Evolutionary conservation across 2,329 filamentous ascomycete species (phyloP), one percentile per base, ranked within the genome.

Genomic region (Pseudogymnoascus sp.): DNA sequence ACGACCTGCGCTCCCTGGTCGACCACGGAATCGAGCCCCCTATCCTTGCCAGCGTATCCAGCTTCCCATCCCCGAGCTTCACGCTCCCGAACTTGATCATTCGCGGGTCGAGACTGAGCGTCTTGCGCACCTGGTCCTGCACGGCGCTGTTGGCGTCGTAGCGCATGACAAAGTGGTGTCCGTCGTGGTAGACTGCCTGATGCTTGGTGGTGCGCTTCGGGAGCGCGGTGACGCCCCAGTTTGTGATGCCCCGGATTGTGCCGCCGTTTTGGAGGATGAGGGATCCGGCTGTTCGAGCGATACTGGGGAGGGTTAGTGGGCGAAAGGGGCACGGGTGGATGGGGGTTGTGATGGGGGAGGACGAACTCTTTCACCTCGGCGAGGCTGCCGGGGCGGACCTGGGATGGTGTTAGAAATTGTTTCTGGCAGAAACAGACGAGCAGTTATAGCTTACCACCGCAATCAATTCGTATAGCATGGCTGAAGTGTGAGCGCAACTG

Each of bases 131-230:
- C 45, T 86, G 81, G 67, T 89, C 79, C 76, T 97, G 93, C 6
- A 90, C 87, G 60, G 80, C 75, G 6, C 86, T 78, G 64, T 87
- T 89, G 63, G 88, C 79, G 75, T 99, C 94, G 81, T 96, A 99
- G 70, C 94, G 90, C 89, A 99, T 90, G 72, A 96, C 89, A 76
- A 99, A 99, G 82, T 99, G 96, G 80, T 97, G 92, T 62, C 94
- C 94, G 69, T 86, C 83, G 67, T 84, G 84, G 82, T 97, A 89
- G 68, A 86, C 86, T 69, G 89, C 86, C 78, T 97, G 92, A 76
- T 95, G 88, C 73, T 88, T 88, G 65, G 86, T 87, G 64, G 87
- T 82, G 65, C 91, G 85, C 68, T 87, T 89, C 58, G 94, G 93
- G 16, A 99, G 88, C 58, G 88, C 82, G 78, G 94, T 97, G 69